phyloP scores from a whole-genome alignment of 164 flowering plant species.

The Taxillus chinensis region DNA sequence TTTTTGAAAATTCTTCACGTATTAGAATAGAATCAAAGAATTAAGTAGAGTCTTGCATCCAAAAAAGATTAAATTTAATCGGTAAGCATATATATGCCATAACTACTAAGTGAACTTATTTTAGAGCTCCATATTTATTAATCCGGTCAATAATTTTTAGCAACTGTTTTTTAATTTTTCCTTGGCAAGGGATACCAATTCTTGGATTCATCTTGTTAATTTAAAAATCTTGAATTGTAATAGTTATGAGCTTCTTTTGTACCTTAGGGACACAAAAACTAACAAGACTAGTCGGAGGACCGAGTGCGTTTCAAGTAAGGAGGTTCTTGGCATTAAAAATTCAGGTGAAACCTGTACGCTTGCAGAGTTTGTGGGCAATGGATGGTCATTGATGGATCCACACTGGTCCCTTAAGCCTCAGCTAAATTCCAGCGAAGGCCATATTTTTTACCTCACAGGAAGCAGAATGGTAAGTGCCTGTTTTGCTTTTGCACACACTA shows the following conservation, averaged over 20 bases:
- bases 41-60: no score
- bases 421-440: slow-evolving; percentile 24
- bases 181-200: neutral
- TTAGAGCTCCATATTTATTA: neutral
- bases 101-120: neutral
- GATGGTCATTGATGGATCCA: slow-evolving; percentile 50
- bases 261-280: slow-evolving; percentile 30
- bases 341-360: slow-evolving; percentile 41
- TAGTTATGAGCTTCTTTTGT: neutral
- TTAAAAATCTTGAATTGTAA: neutral
- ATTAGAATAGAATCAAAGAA: no score
- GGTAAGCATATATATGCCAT: neutral
- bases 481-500: neutral
- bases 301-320: slow-evolving; percentile 21
- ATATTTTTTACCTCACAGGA: slow-evolving; percentile 54
- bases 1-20: no score
- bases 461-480: slow-evolving; percentile 37
- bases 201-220: neutral
- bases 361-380: slow-evolving; percentile 38
- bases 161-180: neutral
- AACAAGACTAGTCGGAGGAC: slow-evolving; percentile 13
- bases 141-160: neutral
- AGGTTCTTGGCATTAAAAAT: slow-evolving; percentile 44
- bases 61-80: no score
- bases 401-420: slow-evolving; percentile 38